A percentile compares a stretch with the other conserved stretches of the same genome.
These are phyloP conservation scores for Zasmidium cellare DNA, from an alignment of 2,329 filamentous ascomycete species.

Conservation along the genomic window DNA sequence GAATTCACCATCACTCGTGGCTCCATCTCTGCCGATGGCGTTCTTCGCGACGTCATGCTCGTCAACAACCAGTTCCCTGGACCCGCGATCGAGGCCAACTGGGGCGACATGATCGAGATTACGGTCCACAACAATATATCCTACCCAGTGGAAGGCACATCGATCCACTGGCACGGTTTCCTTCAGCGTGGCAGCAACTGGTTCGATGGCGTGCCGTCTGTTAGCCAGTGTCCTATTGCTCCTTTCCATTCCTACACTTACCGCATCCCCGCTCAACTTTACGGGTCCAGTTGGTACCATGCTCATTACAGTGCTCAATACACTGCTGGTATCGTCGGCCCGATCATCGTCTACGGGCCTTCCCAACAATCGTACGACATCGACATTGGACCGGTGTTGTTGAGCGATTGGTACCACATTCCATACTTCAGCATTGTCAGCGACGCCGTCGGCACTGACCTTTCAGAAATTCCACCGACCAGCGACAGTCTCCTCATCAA, in stretches of 20 bases:
- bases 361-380: conserved; percentile 27
- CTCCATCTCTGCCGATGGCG: conserved; percentile 28
- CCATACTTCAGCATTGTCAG: conserved; percentile 20
- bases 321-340: conserved; percentile 30
- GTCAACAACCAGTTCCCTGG: conserved; percentile 33
- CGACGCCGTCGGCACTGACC: conserved; percentile 16
- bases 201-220: conserved; percentile 29
- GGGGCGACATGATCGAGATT: conserved; percentile 38
- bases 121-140: conserved; percentile 38
- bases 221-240: conserved; percentile 18
- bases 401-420: conserved; percentile 38
- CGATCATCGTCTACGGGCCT: conserved; percentile 35
- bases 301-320: conserved; percentile 37
- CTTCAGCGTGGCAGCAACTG: conserved; percentile 35
- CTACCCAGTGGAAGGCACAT: conserved; percentile 33
- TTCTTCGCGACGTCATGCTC: conserved; percentile 21
- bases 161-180: conserved; percentile 45
- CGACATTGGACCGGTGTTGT: conserved; percentile 32
- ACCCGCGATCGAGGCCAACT: conserved; percentile 34
- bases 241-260: conserved; percentile 14
- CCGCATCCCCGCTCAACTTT: conserved; percentile 31
- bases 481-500: conserved; percentile 34
- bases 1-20: conserved; percentile 27
- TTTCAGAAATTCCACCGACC: conserved; percentile 17
- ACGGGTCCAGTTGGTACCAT: conserved; percentile 40